Conservation (phyloP, 2,329 filamentous ascomycete species). For the Penicillium capsulatum region DNA sequence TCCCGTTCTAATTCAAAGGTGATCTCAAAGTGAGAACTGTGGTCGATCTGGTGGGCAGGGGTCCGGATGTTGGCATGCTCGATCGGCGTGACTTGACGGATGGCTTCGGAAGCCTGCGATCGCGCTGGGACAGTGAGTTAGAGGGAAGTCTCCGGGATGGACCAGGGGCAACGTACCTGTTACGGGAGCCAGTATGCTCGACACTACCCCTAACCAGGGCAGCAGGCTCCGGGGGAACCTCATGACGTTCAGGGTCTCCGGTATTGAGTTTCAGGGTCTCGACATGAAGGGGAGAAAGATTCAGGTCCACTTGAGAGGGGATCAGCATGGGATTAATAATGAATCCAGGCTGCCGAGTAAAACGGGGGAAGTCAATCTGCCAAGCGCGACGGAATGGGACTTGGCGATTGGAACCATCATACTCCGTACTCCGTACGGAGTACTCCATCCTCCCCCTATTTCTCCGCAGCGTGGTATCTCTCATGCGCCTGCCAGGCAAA, state of each 20-base stretch:
- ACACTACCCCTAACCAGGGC: constrained; percentile 16
- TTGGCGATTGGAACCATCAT: neutral
- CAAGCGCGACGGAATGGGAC: constrained; percentile 13
- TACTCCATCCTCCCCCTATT: neutral
- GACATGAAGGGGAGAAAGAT: constrained; percentile 8
- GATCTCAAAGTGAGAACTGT: constrained; percentile 78
- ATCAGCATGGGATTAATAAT: no score
- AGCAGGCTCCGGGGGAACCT: constrained; percentile 16
- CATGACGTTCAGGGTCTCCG: constrained; percentile 14
- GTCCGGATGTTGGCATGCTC: constrained; percentile 74
- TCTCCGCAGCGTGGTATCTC: constrained; percentile 41
- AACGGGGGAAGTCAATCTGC: no score
- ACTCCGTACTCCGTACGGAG: neutral
- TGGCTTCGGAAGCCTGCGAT: constrained; percentile 70
- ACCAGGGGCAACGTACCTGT: constrained; percentile 11
- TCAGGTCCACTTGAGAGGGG: neutral
- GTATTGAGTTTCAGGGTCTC: constrained; percentile 17
- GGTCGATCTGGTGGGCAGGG: constrained; percentile 71
- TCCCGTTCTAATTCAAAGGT: constrained; percentile 69
- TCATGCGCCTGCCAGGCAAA: constrained; percentile 51
- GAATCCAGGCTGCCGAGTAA: no score
- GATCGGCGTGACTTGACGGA: constrained; percentile 68
- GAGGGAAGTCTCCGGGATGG: neutral
- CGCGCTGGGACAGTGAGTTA: constrained; percentile 51
- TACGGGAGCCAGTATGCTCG: constrained; percentile 13